Evolutionary conservation across 2,329 filamentous ascomycete species (phyloP).

Genomic region (Verticillium nubilum): DNA sequence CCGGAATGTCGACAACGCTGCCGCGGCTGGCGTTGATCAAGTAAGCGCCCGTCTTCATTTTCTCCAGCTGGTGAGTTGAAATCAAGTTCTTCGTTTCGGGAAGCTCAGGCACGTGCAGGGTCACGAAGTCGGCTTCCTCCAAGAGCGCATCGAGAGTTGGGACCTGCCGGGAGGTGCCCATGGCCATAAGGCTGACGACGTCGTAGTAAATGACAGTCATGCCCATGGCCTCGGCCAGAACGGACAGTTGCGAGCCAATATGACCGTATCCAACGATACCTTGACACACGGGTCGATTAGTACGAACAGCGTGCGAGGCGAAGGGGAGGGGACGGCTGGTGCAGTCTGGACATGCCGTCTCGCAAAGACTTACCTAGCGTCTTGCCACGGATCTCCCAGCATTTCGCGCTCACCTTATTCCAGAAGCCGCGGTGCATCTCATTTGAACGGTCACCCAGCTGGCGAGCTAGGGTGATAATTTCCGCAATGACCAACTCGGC

Average conservation of each 20-base stretch:
- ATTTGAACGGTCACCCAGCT: conserved; percentile 86
- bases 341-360: neutral
- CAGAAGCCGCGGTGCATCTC: conserved; percentile 93
- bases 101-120: conserved; percentile 89
- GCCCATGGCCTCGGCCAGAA: conserved; percentile 93
- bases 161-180: conserved; percentile 85
- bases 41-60: conserved; percentile 92
- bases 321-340: neutral
- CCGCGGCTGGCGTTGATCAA: conserved; percentile 95
- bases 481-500: conserved; percentile 93
- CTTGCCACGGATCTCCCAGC: conserved; percentile 98
- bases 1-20: conserved; percentile 89
- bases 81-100: conserved; percentile 94
- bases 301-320: neutral
- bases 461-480: conserved; percentile 86
- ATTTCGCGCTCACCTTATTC: conserved; percentile 96
- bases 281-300: conserved; percentile 18
- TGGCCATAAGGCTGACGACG: conserved; percentile 85
- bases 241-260: conserved; percentile 92
- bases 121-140: conserved; percentile 80
- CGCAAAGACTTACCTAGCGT: conserved; percentile 63
- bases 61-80: conserved; percentile 66
- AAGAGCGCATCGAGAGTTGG: conserved; percentile 72
- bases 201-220: conserved; percentile 99
- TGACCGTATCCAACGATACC: conserved; percentile 96